Evolutionary conservation across 331 rosid species (phyloP), one percentile per base, ranked within the genome.

Genomic region (Malus hybrid): DNA sequence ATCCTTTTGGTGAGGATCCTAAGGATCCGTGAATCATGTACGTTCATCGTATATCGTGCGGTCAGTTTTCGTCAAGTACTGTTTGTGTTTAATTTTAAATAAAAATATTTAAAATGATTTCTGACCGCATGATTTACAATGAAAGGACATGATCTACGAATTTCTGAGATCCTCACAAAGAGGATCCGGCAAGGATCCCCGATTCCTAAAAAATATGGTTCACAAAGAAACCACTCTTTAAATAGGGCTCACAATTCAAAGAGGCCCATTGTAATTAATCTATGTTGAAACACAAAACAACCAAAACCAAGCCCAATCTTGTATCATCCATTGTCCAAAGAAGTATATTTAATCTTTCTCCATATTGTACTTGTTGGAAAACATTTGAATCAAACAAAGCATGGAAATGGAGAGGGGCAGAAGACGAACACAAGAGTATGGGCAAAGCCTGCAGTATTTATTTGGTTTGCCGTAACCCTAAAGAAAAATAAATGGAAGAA

Each of bases 341-440:
- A 9, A 39, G 12, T 39, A 39, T 10, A 10, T 39, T 39, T 39
- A 0, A 1, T 39, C 42, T 36, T 2, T 36, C 42, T 36, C 42
- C 42, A 36, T 36, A 36, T 36, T 36, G 42, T 36, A 7, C 42
- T 48, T 0, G 18, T 48, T 15, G n/a, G n/a, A 14, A 50, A 50
- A 6, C n/a, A 5, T 6, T 14, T 0, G 66, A 61, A 61, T 27
- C 19, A 31, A 29, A 6, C 1, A 31, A 7, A 64, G 68, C 44
- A 13, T 3, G 42, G 22, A 64, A 12, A 24, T 5, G 27, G 22
- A 61, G 22, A 22, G 33, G 33, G 39, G 24, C 8, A 64, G 68
- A 64, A 24, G 68, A 16, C 6, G 16, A 67, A 68, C 68, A 76
- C 46, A 68, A 42, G 74, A 68, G 75, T 28, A 76, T 76, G 80